Evolutionary conservation across 495 filamentous ascomycete species (phyloP).

Genomic region (Penicillium turbatum): DNA sequence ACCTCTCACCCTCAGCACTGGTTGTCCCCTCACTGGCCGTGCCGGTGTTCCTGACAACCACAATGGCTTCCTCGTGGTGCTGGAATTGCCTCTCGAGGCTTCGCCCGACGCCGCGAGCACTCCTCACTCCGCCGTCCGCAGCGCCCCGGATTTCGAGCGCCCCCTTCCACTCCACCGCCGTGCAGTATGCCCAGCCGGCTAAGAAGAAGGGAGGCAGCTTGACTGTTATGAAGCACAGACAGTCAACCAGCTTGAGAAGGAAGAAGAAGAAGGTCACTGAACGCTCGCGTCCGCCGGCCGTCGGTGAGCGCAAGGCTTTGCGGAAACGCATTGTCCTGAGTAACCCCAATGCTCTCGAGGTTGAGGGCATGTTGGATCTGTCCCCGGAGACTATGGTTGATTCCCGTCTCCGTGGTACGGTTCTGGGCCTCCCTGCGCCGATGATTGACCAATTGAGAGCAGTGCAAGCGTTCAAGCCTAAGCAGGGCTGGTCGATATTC

Average conservation of each 20-base stretch:
- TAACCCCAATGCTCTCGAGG: conserved; percentile 85
- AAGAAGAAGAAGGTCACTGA: conserved; percentile 43
- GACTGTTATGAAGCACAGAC: conserved; percentile 30
- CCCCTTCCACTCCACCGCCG: conserved; percentile 43
- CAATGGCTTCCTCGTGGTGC: conserved; percentile 66
- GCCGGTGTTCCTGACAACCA: conserved; percentile 31
- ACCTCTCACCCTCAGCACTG: conserved; percentile 26
- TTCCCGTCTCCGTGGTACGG: conserved; percentile 52
- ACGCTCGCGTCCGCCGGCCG: conserved; percentile 48
- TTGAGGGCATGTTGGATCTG: conserved; percentile 60
- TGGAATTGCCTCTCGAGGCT: conserved; percentile 60
- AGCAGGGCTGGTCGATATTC: conserved; percentile 86
- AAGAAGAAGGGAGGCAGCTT: conserved; percentile 34
- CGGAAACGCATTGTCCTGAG: conserved; percentile 86
- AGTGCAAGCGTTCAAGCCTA: conserved; percentile 84
- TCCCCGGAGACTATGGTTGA: conserved; percentile 51
- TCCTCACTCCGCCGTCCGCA: conserved; percentile 32
- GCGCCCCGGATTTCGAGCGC: conserved; percentile 34
- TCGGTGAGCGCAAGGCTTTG: conserved; percentile 80
- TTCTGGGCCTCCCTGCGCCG: conserved; percentile 64
- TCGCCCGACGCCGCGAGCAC: conserved; percentile 45
- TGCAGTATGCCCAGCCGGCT: conserved; percentile 36
- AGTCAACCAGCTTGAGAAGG: conserved; percentile 43
- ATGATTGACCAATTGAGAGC: conserved; percentile 75
- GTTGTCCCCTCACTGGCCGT: conserved; percentile 37